A percentile compares a stretch with the other conserved stretches of the same genome.
Evolutionary conservation across 2,329 filamentous ascomycete species (phyloP).

Genomic region (Hymenoscyphus occultus): DNA sequence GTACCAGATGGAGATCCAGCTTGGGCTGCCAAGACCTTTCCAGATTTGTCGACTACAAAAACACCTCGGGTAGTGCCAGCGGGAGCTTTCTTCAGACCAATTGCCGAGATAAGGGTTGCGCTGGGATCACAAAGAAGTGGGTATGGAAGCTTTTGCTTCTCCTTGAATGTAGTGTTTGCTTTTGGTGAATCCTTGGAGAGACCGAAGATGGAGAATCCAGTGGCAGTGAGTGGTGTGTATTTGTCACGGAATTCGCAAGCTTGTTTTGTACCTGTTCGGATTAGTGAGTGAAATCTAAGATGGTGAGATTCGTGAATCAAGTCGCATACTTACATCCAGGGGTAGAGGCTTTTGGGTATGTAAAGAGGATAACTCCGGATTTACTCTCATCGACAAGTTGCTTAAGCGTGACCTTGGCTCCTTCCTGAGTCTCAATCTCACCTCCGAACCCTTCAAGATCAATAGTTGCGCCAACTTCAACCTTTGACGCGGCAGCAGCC

Average conservation of each 20-base stretch:
- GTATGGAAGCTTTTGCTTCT: slow-evolving; percentile 87
- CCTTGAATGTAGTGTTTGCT: slow-evolving; percentile 88
- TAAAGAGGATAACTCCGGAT: slow-evolving; percentile 86
- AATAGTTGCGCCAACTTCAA: slow-evolving; percentile 54
- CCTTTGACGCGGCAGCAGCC: slow-evolving; percentile 30
- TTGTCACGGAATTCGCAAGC: slow-evolving; percentile 90
- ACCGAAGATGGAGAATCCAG: slow-evolving; percentile 83
- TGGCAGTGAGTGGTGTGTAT: slow-evolving; percentile 70
- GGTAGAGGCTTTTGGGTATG: slow-evolving; percentile 92
- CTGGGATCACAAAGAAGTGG: slow-evolving; percentile 79
- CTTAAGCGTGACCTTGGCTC: slow-evolving; percentile 74
- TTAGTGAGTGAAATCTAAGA: slow-evolving; percentile 4
- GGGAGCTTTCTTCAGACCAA: slow-evolving; percentile 84
- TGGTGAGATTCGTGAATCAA: not conserved
- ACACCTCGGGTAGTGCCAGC: slow-evolving; percentile 83
- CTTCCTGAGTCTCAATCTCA: slow-evolving; percentile 82
- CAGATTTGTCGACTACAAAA: slow-evolving; percentile 78
- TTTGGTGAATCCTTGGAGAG: slow-evolving; percentile 85
- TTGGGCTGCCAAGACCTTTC: slow-evolving; percentile 74
- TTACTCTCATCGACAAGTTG: slow-evolving; percentile 79
- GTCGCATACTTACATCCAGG: slow-evolving; percentile 73
- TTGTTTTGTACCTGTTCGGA: slow-evolving; percentile 77
- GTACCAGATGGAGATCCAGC: slow-evolving; percentile 76
- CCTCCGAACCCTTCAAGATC: slow-evolving; percentile 59
- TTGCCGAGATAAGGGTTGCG: slow-evolving; percentile 72